Base-by-base conservation (phyloP, 192 early-diverging fungal species). In the Backusella australiensis region DNA sequence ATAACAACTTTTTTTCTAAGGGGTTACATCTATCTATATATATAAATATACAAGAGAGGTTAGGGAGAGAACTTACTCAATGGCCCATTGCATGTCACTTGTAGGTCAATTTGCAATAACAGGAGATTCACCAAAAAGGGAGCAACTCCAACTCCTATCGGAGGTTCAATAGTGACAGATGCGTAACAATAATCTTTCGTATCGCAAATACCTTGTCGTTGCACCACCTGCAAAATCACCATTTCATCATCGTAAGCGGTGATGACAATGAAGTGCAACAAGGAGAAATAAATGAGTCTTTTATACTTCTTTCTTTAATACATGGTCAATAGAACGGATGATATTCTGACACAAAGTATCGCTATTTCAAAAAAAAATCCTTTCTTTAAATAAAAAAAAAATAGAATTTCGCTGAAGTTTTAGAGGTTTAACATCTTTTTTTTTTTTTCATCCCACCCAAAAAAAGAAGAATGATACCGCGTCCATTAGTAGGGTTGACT, bases 21-120 rank as follows among this genome's bases (percentile, higher is more conserved):
- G 56, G 56, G 56, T 12, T 63, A 63, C 56, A 63, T 63, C 56
- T 63, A 63, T 63, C 56, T 63, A 63, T 63, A 63, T 59, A 63
- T 29, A 63, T 29, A 63, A 63, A 63, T 29, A 63, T 12, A 63
- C 21, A 26, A 63, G 26, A 63, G 23, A 63, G 56, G 56, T 23
- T 63, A 63, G 56, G 56, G 56, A 63, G 56, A 63, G 56, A 29
- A 49, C 46, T 14, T 29, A 63, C 21, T 63, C 56, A 63, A 29
- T 63, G 26, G 26, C 23, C 56, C 56, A 63, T 63, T 63, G 56
- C 56, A 63, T 63, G 56, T 63, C 56, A 63, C 56, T 63, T 63
- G 56, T 63, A 63, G 56, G 23, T 63, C 56, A 63, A 26, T 63
- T 63, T 29, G 56, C 56, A 63, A 63, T 63, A 63, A 63, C 56